These are phyloP conservation scores for Fusarium foetens DNA, from an alignment of 2,329 filamentous ascomycete species.

Conservation along the genomic window DNA sequence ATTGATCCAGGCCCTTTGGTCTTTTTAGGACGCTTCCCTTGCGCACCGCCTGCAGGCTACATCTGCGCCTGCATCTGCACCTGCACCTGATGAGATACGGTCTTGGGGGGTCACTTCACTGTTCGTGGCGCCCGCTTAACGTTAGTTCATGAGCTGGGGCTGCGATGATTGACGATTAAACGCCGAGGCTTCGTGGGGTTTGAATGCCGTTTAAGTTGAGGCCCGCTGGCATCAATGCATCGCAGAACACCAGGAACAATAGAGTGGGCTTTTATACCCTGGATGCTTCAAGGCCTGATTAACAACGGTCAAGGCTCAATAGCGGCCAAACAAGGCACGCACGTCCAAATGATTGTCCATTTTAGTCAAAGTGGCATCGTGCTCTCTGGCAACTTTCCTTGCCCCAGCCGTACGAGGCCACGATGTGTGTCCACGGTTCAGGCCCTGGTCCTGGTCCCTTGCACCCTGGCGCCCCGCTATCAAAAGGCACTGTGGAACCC, in stretches of 20 bases:
- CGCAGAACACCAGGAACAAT: conserved; percentile 1
- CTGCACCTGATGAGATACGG: conserved; percentile 36
- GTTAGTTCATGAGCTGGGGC: conserved; percentile 4
- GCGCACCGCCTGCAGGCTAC: conserved; percentile 13
- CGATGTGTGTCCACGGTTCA: conserved; percentile 23
- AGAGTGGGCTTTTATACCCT: neutral
- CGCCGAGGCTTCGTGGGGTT: conserved; percentile 18
- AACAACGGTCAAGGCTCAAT: neutral
- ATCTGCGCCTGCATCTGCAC: conserved; percentile 31
- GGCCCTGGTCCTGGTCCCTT: conserved; percentile 23
- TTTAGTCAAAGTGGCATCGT: conserved; percentile 33
- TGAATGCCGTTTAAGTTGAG: conserved; percentile 19
- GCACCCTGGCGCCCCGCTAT: conserved; percentile 13
- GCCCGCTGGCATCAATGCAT: conserved; percentile 24
- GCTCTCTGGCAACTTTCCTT: conserved; percentile 28
- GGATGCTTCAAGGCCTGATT: neutral
- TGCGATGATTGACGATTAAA: conserved; percentile 16
- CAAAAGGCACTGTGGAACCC: conserved; percentile 19
- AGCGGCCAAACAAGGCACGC: conserved; percentile 16
- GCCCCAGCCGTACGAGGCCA: conserved; percentile 35
- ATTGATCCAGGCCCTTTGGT: conserved; percentile 29
- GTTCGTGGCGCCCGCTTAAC: conserved; percentile 14
- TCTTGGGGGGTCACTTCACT: conserved; percentile 13
- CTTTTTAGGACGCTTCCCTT: neutral
- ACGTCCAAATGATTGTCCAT: conserved; percentile 10